phyloP scores from a whole-genome alignment of 2,329 filamentous ascomycete genomes.

The Epichloe sibirici region DNA sequence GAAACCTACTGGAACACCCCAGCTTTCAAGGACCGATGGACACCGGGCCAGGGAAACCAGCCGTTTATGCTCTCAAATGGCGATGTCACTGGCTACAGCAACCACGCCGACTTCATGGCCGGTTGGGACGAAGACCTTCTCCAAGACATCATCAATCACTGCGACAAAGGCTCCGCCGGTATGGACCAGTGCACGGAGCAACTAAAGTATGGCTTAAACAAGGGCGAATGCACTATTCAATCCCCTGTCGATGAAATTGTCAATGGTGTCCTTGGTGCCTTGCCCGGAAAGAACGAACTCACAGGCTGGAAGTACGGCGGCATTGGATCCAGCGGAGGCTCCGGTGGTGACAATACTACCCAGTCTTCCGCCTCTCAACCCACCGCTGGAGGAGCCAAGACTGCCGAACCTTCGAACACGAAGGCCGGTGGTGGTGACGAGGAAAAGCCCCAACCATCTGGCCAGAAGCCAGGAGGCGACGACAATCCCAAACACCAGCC shows the following conservation, averaged over 20 bases:
- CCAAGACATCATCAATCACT: constrained; percentile 54
- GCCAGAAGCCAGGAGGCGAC: neutral
- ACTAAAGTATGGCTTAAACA: constrained; percentile 33
- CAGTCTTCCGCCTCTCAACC: neutral
- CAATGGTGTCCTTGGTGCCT: constrained; percentile 28
- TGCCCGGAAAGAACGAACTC: constrained; percentile 46
- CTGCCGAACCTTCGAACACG: constrained; percentile 2
- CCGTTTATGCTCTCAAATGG: constrained; percentile 60
- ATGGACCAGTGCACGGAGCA: constrained; percentile 50
- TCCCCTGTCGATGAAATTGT: constrained; percentile 35
- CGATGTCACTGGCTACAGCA: constrained; percentile 57
- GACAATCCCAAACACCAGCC: neutral
- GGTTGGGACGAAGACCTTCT: constrained; percentile 57
- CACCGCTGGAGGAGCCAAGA: neutral
- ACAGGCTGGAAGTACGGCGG: constrained; percentile 36
- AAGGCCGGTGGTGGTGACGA: neutral
- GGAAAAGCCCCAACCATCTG: neutral
- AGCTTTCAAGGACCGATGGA: constrained; percentile 39
- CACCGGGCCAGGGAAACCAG: constrained; percentile 38
- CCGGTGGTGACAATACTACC: constrained; percentile 7
- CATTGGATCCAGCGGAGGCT: neutral
- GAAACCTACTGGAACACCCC: constrained; percentile 51
- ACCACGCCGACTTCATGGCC: constrained; percentile 61
- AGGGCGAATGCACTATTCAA: constrained; percentile 37
- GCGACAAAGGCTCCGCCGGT: constrained; percentile 44